A percentile compares a stretch with the other conserved stretches of the same genome.
phyloP scores from a whole-genome alignment of 2,329 filamentous ascomycete species.

The Aureobasidium melanogenum region DNA sequence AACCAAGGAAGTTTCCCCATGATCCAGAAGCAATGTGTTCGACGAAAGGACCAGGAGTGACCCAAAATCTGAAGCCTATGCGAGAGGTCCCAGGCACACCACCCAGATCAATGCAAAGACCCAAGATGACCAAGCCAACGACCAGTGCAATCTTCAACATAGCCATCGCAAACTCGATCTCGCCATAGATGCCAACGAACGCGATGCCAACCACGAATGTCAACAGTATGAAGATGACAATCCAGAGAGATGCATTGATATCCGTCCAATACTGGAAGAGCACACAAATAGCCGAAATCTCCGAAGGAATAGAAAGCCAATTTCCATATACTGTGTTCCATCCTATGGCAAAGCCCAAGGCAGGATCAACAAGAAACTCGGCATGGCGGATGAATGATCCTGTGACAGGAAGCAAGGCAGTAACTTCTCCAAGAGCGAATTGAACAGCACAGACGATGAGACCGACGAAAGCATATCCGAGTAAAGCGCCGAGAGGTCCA shows the following conservation, averaged over 20 bases:
- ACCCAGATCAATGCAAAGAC: slow-evolving; percentile 35
- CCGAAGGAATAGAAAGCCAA: slow-evolving; percentile 22
- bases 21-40: slow-evolving; percentile 28
- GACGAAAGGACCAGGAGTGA: slow-evolving; percentile 36
- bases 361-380: slow-evolving; percentile 68
- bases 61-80: slow-evolving; percentile 39
- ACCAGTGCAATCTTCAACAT: slow-evolving; percentile 39
- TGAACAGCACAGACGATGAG: slow-evolving; percentile 72
- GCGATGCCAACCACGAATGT: slow-evolving; percentile 28
- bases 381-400: slow-evolving; percentile 78
- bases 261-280: slow-evolving; percentile 24
- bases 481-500: slow-evolving; percentile 57
- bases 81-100: slow-evolving; percentile 31
- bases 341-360: slow-evolving; percentile 69
- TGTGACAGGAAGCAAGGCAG: slow-evolving; percentile 67
- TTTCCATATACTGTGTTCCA: slow-evolving; percentile 25
- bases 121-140: slow-evolving; percentile 37
- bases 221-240: slow-evolving; percentile 47
- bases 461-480: slow-evolving; percentile 62
- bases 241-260: slow-evolving; percentile 42
- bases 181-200: slow-evolving; percentile 50
- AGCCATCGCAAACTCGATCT: slow-evolving; percentile 42
- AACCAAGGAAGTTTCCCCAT: slow-evolving; percentile 35
- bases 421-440: slow-evolving; percentile 76
- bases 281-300: slow-evolving; percentile 24